Evolutionary conservation across 257 asterid species (phyloP), one percentile per base, ranked within the genome.

Genomic region (Forsythia suspensa): DNA sequence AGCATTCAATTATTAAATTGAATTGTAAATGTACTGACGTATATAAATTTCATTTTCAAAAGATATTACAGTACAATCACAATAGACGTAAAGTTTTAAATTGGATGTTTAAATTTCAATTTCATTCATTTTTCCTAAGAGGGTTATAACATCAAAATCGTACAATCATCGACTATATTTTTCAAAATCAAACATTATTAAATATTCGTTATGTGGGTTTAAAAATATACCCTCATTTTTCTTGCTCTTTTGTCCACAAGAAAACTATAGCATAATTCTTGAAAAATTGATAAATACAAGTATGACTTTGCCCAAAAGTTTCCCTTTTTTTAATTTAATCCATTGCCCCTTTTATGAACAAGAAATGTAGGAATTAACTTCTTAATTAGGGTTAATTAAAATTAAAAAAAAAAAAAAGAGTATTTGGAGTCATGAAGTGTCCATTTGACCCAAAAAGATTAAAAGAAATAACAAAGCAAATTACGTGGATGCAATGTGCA

Each of bases 401-500:
- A 44, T 4, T 44, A 10, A 0, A 24, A 24, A 29, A 29, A 29
- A 29, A 16, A 46, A 46, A n/a, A 21, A 48, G 18, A 43, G 39
- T 4, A 24, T 48, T 41, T 44, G 44, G 24, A 52, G 63, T 52
- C 16, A 52, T 52, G 34, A 9, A 65, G 70, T 21, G 77, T 75
- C 72, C 1, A 21, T 71, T 74, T 80, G 76, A 61, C 21, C 82
- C 78, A 73, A 72, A 84, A 77, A 29, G 48, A 59, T 41, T 29
- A 46, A 55, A 41, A 61, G n/a, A 36, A 74, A 42, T 76, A 36
- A 11, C 8, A 21, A 79, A 84, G 63, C 21, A 42, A 72, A 52
- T 4, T 21, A 82, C 79, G 86, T 82, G 93, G 87, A 82, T 6
- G 73, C 40, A 74, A 71, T 43, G 71, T 38, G 72, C 79, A 77